A percentile compares a stretch with the other conserved stretches of the same genome.
Conservation (phyloP, 2,329 filamentous ascomycete species). For the Monilinia vaccinii-corymbosi region DNA sequence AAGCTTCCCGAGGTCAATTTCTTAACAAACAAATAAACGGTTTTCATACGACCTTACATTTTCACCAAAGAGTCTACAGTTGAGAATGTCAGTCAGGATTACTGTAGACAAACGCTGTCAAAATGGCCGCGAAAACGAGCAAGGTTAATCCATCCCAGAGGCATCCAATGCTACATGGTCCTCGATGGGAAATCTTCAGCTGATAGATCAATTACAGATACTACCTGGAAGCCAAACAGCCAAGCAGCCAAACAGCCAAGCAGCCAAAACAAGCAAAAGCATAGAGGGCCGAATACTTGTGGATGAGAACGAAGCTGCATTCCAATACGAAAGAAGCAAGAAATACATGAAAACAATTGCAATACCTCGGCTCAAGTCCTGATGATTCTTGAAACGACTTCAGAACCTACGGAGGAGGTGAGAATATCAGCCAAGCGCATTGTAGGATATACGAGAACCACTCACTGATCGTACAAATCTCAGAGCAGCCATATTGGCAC, state of each 20-base stretch:
- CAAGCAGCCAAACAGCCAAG: too few relatives aligned
- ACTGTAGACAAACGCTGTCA: neutral
- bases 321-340: neutral
- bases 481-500: constrained; percentile 40
- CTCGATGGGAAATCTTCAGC: neutral
- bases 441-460: neutral
- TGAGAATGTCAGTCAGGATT: constrained; percentile 5
- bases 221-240: neutral
- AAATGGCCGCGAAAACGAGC: neutral
- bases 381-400: constrained; percentile 70
- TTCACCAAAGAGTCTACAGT: constrained; percentile 28
- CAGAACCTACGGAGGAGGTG: constrained; percentile 53
- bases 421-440: constrained; percentile 4
- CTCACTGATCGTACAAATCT: constrained; percentile 58
- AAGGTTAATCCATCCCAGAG: neutral
- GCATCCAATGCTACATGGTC: neutral
- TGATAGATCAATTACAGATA: neutral
- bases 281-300: neutral
- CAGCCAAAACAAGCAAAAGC: too few relatives aligned
- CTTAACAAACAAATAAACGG: neutral
- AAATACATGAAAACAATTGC: constrained; percentile 34
- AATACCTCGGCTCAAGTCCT: constrained; percentile 78
- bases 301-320: neutral
- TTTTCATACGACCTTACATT: constrained; percentile 21
- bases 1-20: constrained; percentile 39